Base-by-base conservation (phyloP, 495 filamentous ascomycete species). In the Penicillium riverlandense region DNA sequence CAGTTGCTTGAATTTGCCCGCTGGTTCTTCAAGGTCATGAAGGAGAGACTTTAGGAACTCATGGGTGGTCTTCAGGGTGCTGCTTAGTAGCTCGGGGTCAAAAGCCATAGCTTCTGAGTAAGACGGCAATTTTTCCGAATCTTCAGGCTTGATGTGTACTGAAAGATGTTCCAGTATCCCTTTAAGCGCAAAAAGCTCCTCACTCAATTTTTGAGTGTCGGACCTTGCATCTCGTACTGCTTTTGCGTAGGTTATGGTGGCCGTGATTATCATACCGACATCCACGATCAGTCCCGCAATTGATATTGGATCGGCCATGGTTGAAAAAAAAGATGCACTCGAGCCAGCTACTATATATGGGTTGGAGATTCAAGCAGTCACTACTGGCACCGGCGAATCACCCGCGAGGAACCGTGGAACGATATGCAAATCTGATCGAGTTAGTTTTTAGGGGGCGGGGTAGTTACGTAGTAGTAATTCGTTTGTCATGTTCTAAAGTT, bases 121-220 rank as follows among this genome's bases (percentile, higher is more conserved):
- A 4, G 22, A 22, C 22, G 22, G 22, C 22, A 22, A 22, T 22
- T 6, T 22, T 45, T 8, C 11, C 9, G 30, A 34, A 34, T 34
- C 32, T 39, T 43, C 35, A 0, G 39, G 34, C 1, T 47, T 30
- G 11, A 31, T 31, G 4, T 51, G 48, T 4, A 37, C 29, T 1
- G 48, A 34, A 6, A 58, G 12, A 29, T 58, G 52, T 10, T 55
- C 54, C 3, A 58, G 38, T 13, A 58, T 58, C 0, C 54, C 54
- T 15, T 51, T 47, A 1, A 58, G 32, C 11, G 51, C 48, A 40
- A 58, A 58, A 1, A 58, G 43, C 35, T 58, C 54, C 40, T 57
- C 54, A 22, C 45, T 57, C 8, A 57, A 22, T 11, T 42, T 51
- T 6, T 42, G 51, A n/a, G 54, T 50, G 22, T 57, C 54, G 10